A percentile compares a stretch with the other conserved stretches of the same genome.
Evolutionary conservation across 106 monocot species (phyloP).

Genomic region (Cymbidium sinense): DNA sequence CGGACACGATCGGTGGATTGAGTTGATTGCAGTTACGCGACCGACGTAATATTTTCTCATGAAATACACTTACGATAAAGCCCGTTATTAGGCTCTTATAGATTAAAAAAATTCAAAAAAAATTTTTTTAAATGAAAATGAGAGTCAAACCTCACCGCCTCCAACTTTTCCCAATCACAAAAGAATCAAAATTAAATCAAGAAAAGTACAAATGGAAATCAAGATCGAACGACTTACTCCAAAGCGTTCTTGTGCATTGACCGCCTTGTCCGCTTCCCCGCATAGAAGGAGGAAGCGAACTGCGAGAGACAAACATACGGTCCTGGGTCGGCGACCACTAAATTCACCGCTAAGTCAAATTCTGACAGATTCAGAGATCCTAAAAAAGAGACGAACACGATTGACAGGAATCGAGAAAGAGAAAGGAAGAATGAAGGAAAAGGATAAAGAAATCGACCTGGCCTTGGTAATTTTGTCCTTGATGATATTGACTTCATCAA

Average conservation of each 20-base stretch:
- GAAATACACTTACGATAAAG: not conserved
- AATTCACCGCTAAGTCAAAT: not conserved
- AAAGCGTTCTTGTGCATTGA: conserved; percentile 60
- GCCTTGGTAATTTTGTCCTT: conserved; percentile 78
- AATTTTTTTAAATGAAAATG: not conserved
- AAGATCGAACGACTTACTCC: conserved; percentile 40
- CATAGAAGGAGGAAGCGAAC: conserved; percentile 82
- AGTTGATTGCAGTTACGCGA: no score
- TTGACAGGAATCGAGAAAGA: not conserved
- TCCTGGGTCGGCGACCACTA: not conserved
- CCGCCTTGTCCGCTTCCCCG: conserved; percentile 88
- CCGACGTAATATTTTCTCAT: no score
- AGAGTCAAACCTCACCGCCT: not conserved
- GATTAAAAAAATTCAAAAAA: no score
- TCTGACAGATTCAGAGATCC: conserved; percentile 7
- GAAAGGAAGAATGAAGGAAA: no score
- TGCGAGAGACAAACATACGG: conserved; percentile 5
- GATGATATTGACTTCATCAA: conserved; percentile 91
- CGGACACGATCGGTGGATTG: no score
- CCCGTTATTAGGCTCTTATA: not conserved
- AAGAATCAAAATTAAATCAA: not conserved
- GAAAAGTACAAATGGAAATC: not conserved
- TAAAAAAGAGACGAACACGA: not conserved
- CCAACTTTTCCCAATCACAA: not conserved
- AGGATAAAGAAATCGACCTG: conserved; percentile 22